Evolutionary conservation across 148 eudicot species (phyloP).

Genomic region (Fagopyrum homotropicum): DNA sequence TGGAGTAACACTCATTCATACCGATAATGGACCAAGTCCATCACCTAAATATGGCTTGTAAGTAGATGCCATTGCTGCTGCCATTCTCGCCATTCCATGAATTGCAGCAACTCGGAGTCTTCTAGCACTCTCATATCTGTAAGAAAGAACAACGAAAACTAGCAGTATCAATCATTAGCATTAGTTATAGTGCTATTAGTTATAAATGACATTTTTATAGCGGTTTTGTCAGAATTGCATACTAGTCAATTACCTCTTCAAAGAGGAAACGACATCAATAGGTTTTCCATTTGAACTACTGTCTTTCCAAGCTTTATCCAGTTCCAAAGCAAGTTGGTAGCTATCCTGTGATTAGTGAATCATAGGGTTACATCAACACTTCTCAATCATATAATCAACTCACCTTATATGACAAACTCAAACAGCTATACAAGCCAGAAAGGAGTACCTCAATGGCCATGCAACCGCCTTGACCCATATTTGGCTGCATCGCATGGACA

Average conservation of each 20-base stretch:
- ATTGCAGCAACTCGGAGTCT: slow-evolving; percentile 74
- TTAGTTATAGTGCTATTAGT: too few relatives aligned
- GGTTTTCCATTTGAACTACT: slow-evolving; percentile 47
- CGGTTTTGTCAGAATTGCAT: neutral
- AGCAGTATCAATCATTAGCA: too few relatives aligned
- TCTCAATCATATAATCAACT: too few relatives aligned
- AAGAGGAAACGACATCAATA: slow-evolving; percentile 54
- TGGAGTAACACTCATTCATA: slow-evolving; percentile 24
- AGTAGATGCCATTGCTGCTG: slow-evolving; percentile 94
- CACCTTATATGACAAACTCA: too few relatives aligned
- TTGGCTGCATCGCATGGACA: slow-evolving; percentile 98
- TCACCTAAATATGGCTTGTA: slow-evolving; percentile 88
- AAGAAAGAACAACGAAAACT: neutral
- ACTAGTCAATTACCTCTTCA: slow-evolving; percentile 43
- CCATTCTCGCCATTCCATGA: slow-evolving; percentile 94
- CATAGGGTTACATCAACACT: neutral
- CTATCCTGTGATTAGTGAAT: slow-evolving; percentile 45
- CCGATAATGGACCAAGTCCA: slow-evolving; percentile 94
- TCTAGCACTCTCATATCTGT: slow-evolving; percentile 77
- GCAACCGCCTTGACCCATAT: slow-evolving; percentile 98
- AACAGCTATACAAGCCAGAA: too few relatives aligned
- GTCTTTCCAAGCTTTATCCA: slow-evolving; percentile 52
- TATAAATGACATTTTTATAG: too few relatives aligned
- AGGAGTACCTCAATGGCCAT: slow-evolving; percentile 91
- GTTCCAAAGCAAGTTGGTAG: slow-evolving; percentile 81